A percentile compares a stretch with the other conserved stretches of the same genome.
phyloP scores from a whole-genome alignment of 805 yeast genomes.

The Cyberlindnera meyerae region DNA sequence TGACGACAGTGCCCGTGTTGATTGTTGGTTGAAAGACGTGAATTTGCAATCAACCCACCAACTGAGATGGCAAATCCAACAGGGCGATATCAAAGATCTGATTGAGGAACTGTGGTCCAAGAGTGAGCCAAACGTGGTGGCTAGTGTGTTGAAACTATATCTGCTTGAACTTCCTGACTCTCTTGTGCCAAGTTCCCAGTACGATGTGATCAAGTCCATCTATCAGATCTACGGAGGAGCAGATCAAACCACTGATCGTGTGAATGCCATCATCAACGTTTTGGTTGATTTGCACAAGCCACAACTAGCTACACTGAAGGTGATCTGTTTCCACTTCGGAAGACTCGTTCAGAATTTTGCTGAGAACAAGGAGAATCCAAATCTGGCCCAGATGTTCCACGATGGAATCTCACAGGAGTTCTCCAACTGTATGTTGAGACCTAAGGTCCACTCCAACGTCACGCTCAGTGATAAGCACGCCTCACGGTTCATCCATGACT shows the following conservation, averaged over 20 bases:
- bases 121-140: constrained; percentile 51
- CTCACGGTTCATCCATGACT: constrained; percentile 53
- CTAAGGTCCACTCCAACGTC: constrained; percentile 39
- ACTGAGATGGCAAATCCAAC: constrained; percentile 54
- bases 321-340: constrained; percentile 69
- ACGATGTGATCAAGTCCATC: constrained; percentile 63
- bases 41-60: constrained; percentile 57
- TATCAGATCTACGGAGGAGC: constrained; percentile 47
- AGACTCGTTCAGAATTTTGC: constrained; percentile 53
- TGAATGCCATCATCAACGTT: constrained; percentile 61
- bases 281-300: constrained; percentile 63
- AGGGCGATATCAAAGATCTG: constrained; percentile 40
- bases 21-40: constrained; percentile 65
- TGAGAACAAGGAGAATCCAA: constrained; percentile 37
- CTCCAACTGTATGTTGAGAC: constrained; percentile 56
- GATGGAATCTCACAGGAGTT: constrained; percentile 59
- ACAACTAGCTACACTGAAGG: constrained; percentile 75
- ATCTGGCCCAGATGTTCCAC: constrained; percentile 34
- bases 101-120: constrained; percentile 26
- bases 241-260: constrained; percentile 31
- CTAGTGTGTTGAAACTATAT: constrained; percentile 67
- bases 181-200: constrained; percentile 56
- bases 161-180: constrained; percentile 78
- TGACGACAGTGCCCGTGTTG: constrained; percentile 62
- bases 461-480: constrained; percentile 57